Evolutionary conservation across 2,329 filamentous ascomycete species (phyloP), one percentile per base, ranked within the genome.

Genomic region (Aspergillus unguis): DNA sequence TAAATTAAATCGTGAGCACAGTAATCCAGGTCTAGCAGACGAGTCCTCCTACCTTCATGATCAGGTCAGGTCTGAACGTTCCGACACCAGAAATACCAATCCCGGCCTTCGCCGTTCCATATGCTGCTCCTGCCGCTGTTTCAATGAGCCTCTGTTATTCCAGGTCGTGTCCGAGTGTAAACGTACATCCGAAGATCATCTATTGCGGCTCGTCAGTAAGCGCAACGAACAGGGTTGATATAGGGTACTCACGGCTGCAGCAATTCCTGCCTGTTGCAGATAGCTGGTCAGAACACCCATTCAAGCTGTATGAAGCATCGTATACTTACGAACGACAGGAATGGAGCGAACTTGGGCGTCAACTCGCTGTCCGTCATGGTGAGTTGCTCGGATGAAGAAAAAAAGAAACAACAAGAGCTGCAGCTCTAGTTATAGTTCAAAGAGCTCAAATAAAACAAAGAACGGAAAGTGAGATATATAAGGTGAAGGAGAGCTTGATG

Each of bases 41-140:
- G 31, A 31, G 1, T 23, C 25, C 31, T 48, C 71, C 52, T 71
- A 79, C 83, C 80, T 86, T 86, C 84, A 86, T 86, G 62, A 86
- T 85, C 65, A 86, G 70, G 68, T 86, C 84, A 47, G 84, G 78
- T 63, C 84, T 77, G 71, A 84, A 86, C 46, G 81, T 84, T 57
- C 84, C 84, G 41, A 86, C 83, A 63, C 83, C 83, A 48, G 84
- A 79, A 63, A 86, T 86, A 59, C 84, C 84, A 66, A 86, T 85
- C 60, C 84, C 84, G 40, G 84, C 83, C 71, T 86, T 86, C 37
- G 84, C 83, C 54, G 84, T 86, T 64, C 84, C 84, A 72, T 85
- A 86, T 68, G 84, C 84, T 64, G 84, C 84, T 70, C 84, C 84
- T 60, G 82, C 69, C 66, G 81, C 83, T 85, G 71, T 53, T 38